These are phyloP conservation scores for Tetrahymena elliotti DNA, from an alignment of 73 alveolate species.

Conservation along the genomic window DNA sequence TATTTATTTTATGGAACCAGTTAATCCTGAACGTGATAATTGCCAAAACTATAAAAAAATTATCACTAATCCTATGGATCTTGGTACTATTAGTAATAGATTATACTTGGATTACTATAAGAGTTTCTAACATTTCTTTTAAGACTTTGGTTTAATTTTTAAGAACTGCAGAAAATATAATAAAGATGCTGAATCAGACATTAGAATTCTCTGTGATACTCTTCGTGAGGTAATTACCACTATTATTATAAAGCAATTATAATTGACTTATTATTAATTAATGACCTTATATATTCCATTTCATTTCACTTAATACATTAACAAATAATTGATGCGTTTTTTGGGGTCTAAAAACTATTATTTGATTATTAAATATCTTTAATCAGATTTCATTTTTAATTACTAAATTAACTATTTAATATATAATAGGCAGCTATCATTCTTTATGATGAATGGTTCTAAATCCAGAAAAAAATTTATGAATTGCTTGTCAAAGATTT, in stretches of 20 bases:
- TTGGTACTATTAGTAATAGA: slow-evolving; percentile 60
- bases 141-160: slow-evolving; percentile 73
- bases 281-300: too few species aligned
- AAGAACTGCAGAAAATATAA: slow-evolving; percentile 62
- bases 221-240: slow-evolving; percentile 46
- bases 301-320: too few species aligned
- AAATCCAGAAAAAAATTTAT: not conserved
- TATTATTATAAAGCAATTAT: too few species aligned
- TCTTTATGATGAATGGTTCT: not conserved
- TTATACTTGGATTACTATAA: slow-evolving; percentile 55
- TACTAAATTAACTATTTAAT: not conserved
- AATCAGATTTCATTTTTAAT: not conserved
- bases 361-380: not conserved
- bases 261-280: too few species aligned
- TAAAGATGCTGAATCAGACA: slow-evolving; percentile 37
- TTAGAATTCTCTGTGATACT: slow-evolving; percentile 59
- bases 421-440: not conserved
- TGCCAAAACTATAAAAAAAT: slow-evolving; percentile 48
- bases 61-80: slow-evolving; percentile 67
- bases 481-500: not conserved
- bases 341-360: not conserved
- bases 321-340: not conserved
- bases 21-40: slow-evolving; percentile 61
- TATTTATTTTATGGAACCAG: slow-evolving; percentile 57
- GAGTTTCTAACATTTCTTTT: slow-evolving; percentile 60